These are phyloP conservation scores for Phytophthora citrophthora DNA, from an alignment of 352 stramenopile species.

Conservation along the genomic window DNA sequence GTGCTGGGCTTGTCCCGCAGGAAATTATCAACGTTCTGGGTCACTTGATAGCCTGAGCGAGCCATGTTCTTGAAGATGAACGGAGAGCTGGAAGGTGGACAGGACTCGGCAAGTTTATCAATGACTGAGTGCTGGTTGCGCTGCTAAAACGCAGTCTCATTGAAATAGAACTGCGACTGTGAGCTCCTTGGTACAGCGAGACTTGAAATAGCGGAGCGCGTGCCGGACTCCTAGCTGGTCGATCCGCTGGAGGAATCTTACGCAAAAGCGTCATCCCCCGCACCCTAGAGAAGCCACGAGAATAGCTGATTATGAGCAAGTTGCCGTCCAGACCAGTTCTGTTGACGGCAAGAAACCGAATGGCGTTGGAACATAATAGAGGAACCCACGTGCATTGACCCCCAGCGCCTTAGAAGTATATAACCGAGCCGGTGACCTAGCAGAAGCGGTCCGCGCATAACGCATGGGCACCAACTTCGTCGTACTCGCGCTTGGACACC, in stretches of 20 bases:
- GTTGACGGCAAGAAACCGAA: conserved; percentile 21
- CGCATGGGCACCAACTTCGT: conserved; percentile 74
- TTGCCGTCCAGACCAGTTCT: conserved; percentile 12
- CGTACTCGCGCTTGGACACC: conserved; percentile 87
- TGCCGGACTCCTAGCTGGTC: conserved; percentile 18
- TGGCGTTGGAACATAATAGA: conserved; percentile 8
- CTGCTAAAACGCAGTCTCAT: conserved; percentile 4
- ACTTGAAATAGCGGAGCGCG: conserved; percentile 26
- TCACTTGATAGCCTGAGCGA: conserved; percentile 62
- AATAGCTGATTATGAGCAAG: conserved; percentile 8
- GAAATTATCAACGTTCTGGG: conserved; percentile 86
- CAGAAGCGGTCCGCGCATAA: conserved; percentile 77
- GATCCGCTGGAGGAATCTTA: conserved; percentile 12
- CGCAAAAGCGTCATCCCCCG: conserved; percentile 8
- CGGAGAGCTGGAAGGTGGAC: conserved; percentile 7
- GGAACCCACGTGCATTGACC: conserved; percentile 21
- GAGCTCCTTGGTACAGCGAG: conserved; percentile 1
- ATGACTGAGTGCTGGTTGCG: conserved; percentile 22
- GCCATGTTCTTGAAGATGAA: conserved; percentile 45
- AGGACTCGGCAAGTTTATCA: conserved; percentile 30
- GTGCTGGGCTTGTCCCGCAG: conserved; percentile 79
- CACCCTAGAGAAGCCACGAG: conserved; percentile 7
- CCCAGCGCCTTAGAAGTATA: background rate
- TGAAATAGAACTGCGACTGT: conserved; percentile 32
- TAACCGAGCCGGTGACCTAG: conserved; percentile 31